Percentiles rank a stretch among this genome's conserved stretches.
Conservation (phyloP, 2,329 filamentous ascomycete species). For the Huntiella bhutanensis region DNA sequence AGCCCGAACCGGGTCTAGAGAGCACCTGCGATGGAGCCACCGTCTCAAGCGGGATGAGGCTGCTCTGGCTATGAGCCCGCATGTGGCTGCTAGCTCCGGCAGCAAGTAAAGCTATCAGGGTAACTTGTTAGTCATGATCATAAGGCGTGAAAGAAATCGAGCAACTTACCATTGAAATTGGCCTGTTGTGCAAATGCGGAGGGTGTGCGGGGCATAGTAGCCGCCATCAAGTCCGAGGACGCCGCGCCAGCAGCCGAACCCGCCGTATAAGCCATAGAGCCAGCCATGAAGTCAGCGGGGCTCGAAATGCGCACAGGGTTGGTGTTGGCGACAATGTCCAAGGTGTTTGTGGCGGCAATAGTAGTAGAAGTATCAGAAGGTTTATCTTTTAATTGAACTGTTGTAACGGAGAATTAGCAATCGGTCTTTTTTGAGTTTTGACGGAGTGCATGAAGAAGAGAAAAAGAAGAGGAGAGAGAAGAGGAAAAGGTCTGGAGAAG, state of each 20-base stretch:
- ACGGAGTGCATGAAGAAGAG: too few species aligned
- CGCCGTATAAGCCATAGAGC: not conserved
- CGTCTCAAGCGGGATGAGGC: slow-evolving; percentile 3
- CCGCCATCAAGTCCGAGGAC: slow-evolving; percentile 4
- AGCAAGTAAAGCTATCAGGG: slow-evolving; percentile 5
- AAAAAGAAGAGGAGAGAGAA: too few species aligned
- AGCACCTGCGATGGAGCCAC: slow-evolving; percentile 9
- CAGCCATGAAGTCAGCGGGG: not conserved
- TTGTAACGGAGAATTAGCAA: too few species aligned
- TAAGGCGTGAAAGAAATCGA: not conserved
- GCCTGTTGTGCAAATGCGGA: slow-evolving; percentile 9
- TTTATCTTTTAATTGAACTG: too few species aligned
- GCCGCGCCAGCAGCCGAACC: not conserved
- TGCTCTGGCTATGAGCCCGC: slow-evolving; percentile 1
- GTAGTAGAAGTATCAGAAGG: not conserved
- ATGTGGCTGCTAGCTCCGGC: not conserved
- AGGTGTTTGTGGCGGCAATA: not conserved
- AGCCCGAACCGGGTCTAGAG: not conserved
- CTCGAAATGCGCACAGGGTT: slow-evolving; percentile 1
- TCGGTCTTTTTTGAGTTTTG: too few species aligned
- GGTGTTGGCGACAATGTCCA: slow-evolving; percentile 2
- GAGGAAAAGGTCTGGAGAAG: too few species aligned
- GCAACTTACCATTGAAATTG: not conserved
- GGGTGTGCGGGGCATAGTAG: slow-evolving; percentile 9
- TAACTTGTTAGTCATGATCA: slow-evolving; percentile 2